A percentile compares a stretch with the other conserved stretches of the same genome.
These are phyloP conservation scores for Trichoderma sp. DNA, from an alignment of 2,329 filamentous ascomycete genomes.

Conservation along the genomic window DNA sequence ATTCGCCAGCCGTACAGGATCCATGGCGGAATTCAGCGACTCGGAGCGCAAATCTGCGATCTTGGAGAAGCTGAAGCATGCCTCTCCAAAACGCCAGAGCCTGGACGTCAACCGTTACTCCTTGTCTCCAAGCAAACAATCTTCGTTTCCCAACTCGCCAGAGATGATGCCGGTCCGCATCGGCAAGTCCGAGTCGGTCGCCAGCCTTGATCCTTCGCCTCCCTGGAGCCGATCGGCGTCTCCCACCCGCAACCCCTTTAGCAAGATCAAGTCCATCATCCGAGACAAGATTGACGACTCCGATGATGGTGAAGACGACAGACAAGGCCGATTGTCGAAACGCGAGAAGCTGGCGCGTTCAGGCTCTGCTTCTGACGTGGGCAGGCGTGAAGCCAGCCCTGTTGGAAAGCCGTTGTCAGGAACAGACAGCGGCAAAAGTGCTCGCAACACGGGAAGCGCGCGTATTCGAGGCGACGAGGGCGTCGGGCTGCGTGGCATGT, in stretches of 20 bases:
- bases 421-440: conserved; percentile 34
- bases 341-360: conserved; percentile 35
- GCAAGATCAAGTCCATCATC: conserved; percentile 59
- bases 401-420: conserved; percentile 38
- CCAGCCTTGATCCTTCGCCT: conserved; percentile 65
- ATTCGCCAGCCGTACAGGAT: conserved; percentile 43
- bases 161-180: conserved; percentile 52
- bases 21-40: conserved; percentile 46
- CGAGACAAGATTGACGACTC: conserved; percentile 55
- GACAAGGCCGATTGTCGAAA: conserved; percentile 35
- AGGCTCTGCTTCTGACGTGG: conserved; percentile 33
- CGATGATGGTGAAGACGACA: conserved; percentile 41
- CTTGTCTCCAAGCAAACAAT: conserved; percentile 50
- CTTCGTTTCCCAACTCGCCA: conserved; percentile 55
- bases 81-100: conserved; percentile 35
- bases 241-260: conserved; percentile 62
- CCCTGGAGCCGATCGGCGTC: conserved; percentile 64
- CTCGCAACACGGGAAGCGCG: conserved; percentile 51
- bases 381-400: conserved; percentile 29
- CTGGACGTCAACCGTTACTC: conserved; percentile 46
- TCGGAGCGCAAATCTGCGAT: conserved; percentile 40
- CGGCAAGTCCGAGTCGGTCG: conserved; percentile 54
- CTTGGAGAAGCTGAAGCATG: conserved; percentile 32
- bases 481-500: conserved; percentile 61
- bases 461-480: conserved; percentile 44